These are phyloP conservation scores for Lactarius quietus DNA, from an alignment of 768 basidiomycete genomes.

Conservation along the genomic window DNA sequence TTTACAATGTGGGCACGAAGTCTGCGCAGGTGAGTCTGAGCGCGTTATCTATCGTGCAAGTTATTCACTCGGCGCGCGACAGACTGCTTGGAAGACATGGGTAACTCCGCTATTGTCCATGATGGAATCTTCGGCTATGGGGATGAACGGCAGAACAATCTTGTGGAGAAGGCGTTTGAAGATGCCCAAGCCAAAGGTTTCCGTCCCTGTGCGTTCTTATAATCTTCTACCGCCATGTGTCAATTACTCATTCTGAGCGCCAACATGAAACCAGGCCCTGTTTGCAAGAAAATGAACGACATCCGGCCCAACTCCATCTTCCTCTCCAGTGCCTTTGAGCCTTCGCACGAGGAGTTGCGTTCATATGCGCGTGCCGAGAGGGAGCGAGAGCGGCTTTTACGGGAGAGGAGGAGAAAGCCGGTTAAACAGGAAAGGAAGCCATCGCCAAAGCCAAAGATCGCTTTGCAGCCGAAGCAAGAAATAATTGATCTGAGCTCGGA, in stretches of 20 bases:
- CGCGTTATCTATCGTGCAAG: background rate
- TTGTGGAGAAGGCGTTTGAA: slow-evolving; percentile 54
- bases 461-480: slow-evolving; percentile 17
- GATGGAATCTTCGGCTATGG: slow-evolving; percentile 59
- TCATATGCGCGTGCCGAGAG: slow-evolving; percentile 35
- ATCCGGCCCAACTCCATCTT: slow-evolving; percentile 50
- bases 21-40: slow-evolving; percentile 52
- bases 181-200: slow-evolving; percentile 52
- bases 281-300: slow-evolving; percentile 65
- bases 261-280: slow-evolving; percentile 53
- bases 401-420: slow-evolving; percentile 8
- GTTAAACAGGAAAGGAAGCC: background rate
- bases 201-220: slow-evolving; percentile 48
- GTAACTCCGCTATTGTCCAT: slow-evolving; percentile 49
- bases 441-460: slow-evolving; percentile 28
- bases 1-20: slow-evolving; percentile 63
- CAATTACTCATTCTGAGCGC: background rate
- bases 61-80: background rate
- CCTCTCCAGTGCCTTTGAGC: slow-evolving; percentile 64
- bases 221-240: background rate
- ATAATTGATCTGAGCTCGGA: slow-evolving; percentile 32
- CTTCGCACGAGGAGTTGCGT: slow-evolving; percentile 54
- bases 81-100: slow-evolving; percentile 58
- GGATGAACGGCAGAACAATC: slow-evolving; percentile 52
- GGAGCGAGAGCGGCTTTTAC: slow-evolving; percentile 8